Evolutionary conservation across 2,329 filamentous ascomycete species (phyloP).

Genomic region (Orbilia brochopaga): DNA sequence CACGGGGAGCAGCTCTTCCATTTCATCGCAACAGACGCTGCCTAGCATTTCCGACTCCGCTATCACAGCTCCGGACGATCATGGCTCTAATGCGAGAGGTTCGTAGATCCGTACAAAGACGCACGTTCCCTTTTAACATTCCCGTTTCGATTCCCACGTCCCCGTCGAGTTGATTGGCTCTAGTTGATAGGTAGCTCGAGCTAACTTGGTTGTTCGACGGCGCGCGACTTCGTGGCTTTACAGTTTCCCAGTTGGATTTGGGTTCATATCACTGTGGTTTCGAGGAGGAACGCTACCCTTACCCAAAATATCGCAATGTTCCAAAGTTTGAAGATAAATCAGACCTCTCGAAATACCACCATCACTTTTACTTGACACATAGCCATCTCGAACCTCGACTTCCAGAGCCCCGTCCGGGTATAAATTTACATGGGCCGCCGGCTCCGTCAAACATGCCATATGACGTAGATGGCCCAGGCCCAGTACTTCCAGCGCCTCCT

Average conservation of each 20-base stretch:
- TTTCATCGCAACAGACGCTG: conserved; percentile 32
- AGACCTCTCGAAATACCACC: conserved; percentile 36
- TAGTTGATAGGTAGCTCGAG: neutral
- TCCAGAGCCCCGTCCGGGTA: neutral
- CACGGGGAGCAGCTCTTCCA: conserved; percentile 36
- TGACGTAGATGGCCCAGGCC: conserved; percentile 14
- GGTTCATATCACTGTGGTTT: neutral
- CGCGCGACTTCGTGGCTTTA: conserved; percentile 5
- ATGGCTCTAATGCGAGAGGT: conserved; percentile 28
- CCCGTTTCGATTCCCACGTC: neutral
- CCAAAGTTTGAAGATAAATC: conserved; percentile 47
- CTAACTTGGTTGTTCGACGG: conserved; percentile 7
- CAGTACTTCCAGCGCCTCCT: neutral
- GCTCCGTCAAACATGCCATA: conserved; percentile 25
- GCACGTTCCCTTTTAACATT: neutral
- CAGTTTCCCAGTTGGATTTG: conserved; percentile 15
- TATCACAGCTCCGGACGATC: conserved; percentile 19
- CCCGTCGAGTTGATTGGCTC: neutral
- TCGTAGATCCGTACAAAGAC: conserved; percentile 5
- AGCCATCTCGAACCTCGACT: neutral
- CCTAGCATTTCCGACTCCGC: conserved; percentile 42
- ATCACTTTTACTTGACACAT: conserved; percentile 18
- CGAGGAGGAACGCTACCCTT: conserved; percentile 8
- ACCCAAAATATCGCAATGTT: conserved; percentile 43
- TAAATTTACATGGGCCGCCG: conserved; percentile 7